Conservation (phyloP, 1,284 basidiomycete species). For the Agaricales sp. region DNA sequence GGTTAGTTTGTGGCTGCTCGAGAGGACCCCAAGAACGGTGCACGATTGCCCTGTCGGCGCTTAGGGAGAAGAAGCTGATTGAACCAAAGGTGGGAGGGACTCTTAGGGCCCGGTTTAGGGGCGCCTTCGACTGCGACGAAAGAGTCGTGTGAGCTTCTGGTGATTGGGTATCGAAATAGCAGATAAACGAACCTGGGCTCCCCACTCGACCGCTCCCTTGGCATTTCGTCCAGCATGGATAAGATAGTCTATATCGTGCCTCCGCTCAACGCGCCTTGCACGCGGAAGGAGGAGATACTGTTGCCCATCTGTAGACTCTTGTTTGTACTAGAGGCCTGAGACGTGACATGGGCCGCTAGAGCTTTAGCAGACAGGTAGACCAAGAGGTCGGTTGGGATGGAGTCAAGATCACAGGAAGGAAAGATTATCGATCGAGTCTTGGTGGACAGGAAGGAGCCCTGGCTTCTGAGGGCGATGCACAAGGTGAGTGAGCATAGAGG, state of each 20-base stretch:
- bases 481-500: constrained; percentile 42
- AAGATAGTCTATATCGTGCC: constrained; percentile 58
- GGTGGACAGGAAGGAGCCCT: constrained; percentile 30
- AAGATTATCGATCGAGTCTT: constrained; percentile 45
- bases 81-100: too few species aligned
- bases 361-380: constrained; percentile 32
- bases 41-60: constrained; percentile 56
- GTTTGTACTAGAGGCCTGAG: neutral
- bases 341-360: neutral
- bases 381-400: constrained; percentile 45
- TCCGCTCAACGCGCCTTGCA: constrained; percentile 51
- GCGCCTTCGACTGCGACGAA: constrained; percentile 38
- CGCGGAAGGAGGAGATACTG: constrained; percentile 30
- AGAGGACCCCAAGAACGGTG: constrained; percentile 73
- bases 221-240: constrained; percentile 35
- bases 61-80: constrained; percentile 33
- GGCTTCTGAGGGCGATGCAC: neutral
- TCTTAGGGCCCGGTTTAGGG: constrained; percentile 23
- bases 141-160: constrained; percentile 29
- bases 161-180: constrained; percentile 9
- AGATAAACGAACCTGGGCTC: constrained; percentile 24
- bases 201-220: constrained; percentile 23
- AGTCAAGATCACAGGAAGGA: constrained; percentile 51
- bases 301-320: neutral
- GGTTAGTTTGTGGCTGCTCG: constrained; percentile 20